phyloP scores from a whole-genome alignment of 371 early-diverging fungal species.

The Saksenaea oblongispora region DNA sequence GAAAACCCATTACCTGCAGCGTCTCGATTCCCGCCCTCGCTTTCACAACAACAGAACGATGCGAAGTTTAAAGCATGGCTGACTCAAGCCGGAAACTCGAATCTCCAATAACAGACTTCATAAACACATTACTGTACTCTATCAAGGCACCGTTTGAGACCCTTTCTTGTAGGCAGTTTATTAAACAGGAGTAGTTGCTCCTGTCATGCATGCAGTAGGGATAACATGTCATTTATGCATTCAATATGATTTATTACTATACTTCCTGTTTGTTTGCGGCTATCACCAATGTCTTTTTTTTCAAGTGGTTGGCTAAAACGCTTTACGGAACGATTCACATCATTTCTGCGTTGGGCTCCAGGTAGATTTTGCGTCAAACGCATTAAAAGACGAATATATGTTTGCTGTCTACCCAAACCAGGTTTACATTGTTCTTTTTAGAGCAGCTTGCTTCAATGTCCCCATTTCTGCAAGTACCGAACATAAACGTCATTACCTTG shows the following conservation, averaged over 20 bases:
- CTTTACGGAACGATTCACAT: no score
- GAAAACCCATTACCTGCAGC: constrained; percentile 40
- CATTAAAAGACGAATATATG: no score
- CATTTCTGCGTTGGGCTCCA: no score
- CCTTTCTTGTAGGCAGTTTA: neutral
- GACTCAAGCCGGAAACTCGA: constrained; percentile 24
- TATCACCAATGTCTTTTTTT: neutral
- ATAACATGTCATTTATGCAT: constrained; percentile 4
- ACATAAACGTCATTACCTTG: no score
- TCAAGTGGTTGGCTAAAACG: no score
- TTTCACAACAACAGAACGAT: constrained; percentile 33
- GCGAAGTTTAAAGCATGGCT: constrained; percentile 40
- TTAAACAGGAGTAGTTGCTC: neutral
- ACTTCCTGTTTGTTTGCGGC: no score
- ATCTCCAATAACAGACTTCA: constrained; percentile 8
- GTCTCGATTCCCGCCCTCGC: constrained; percentile 46
- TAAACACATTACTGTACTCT: neutral
- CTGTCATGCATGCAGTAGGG: neutral
- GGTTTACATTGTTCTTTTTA: no score
- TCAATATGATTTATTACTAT: neutral
- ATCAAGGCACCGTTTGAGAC: neutral
- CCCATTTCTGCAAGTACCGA: no score
- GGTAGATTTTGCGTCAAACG: no score
- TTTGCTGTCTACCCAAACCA: no score
- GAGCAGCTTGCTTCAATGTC: no score